Evolutionary conservation across 345 rosid species (phyloP).

Genomic region (Rhodomyrtus tomentosa): DNA sequence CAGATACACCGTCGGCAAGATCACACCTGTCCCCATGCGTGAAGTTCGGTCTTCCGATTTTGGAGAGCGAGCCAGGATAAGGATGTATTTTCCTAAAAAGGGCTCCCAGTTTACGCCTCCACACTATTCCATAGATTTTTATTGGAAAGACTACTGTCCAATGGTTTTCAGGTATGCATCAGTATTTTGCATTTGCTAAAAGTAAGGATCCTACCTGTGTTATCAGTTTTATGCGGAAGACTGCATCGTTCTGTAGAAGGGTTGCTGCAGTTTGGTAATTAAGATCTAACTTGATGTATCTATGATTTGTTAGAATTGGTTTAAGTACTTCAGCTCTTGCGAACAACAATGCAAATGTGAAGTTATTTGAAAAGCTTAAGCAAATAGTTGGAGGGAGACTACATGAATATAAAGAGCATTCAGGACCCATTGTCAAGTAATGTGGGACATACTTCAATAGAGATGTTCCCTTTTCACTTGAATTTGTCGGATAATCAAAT

Average conservation of each 20-base stretch:
- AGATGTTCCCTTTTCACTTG: not conserved
- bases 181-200: not conserved
- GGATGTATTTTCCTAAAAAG: conserved; percentile 76
- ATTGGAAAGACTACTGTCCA: conserved; percentile 97
- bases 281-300: not conserved
- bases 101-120: conserved; percentile 93
- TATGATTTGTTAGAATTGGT: not conserved
- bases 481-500: not conserved
- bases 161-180: conserved; percentile 86
- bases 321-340: not conserved
- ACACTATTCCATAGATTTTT: conserved; percentile 72
- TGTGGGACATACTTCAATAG: too few relatives aligned
- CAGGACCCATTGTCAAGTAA: too few relatives aligned
- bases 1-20: conserved; percentile 97
- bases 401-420: too few relatives aligned
- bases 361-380: too few relatives aligned
- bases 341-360: not conserved
- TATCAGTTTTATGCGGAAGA: not conserved
- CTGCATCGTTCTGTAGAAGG: not conserved
- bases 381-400: too few relatives aligned
- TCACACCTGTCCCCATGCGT: conserved; percentile 85
- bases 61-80: conserved; percentile 86
- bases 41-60: conserved; percentile 87
- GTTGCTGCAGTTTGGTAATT: not conserved
- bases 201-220: not conserved